A percentile compares a stretch with the other conserved stretches of the same genome.
Conservation (phyloP, 1,284 basidiomycete species). For the Puccinia triticina region DNA sequence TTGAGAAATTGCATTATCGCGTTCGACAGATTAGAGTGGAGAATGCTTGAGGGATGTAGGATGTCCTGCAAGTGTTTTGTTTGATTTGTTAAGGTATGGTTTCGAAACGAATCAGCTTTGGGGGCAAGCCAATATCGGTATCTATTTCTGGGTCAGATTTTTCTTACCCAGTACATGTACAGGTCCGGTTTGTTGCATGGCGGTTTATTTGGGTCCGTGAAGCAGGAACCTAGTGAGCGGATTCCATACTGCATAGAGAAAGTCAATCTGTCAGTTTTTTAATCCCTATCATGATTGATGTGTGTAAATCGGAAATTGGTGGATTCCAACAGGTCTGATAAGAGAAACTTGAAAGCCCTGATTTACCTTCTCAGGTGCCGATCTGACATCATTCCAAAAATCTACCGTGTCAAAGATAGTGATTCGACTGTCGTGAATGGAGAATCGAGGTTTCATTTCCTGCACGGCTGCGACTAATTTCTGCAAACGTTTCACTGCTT, state of each 20-base stretch:
- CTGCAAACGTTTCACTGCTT: background rate
- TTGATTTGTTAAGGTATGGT: background rate
- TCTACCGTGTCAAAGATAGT: slow-evolving; percentile 22
- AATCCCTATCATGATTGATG: background rate
- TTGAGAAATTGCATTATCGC: slow-evolving; percentile 6
- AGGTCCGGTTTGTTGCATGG: slow-evolving; percentile 29
- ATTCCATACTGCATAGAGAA: slow-evolving; percentile 34
- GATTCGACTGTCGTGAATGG: background rate
- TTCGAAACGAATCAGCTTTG: too few relatives aligned
- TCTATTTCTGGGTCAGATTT: background rate
- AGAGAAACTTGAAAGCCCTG: background rate
- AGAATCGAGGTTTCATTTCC: background rate
- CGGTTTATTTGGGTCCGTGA: background rate
- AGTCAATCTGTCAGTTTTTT: background rate
- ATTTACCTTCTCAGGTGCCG: slow-evolving; percentile 27
- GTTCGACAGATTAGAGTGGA: slow-evolving; percentile 1
- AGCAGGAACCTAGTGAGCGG: slow-evolving; percentile 23
- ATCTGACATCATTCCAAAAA: slow-evolving; percentile 40
- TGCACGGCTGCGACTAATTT: background rate
- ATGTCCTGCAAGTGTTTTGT: background rate
- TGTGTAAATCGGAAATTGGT: background rate
- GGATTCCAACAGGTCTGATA: background rate
- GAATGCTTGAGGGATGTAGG: slow-evolving; percentile 25
- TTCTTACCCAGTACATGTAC: slow-evolving; percentile 44
- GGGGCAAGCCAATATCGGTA: background rate